These are phyloP conservation scores for Wickerhamiella vanderwaltii DNA, from an alignment of 805 yeast genomes.

Conservation along the genomic window DNA sequence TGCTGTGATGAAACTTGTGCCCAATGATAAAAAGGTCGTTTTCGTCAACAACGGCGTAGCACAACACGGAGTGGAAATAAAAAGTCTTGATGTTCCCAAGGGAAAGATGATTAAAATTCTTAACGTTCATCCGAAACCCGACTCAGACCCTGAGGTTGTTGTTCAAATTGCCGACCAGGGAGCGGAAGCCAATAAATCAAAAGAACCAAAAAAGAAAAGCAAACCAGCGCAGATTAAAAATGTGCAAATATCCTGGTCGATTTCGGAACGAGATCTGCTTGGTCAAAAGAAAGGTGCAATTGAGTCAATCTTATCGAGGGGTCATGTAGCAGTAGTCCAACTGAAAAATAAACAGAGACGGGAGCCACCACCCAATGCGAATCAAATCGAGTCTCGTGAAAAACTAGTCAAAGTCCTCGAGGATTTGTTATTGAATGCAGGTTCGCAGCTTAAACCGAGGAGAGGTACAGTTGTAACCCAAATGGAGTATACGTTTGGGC, in stretches of 20 bases:
- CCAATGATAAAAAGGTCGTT: not conserved
- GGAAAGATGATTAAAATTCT: constrained; percentile 19
- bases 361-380: constrained; percentile 14
- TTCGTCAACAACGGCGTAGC: not conserved
- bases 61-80: constrained; percentile 12
- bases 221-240: constrained; percentile 19
- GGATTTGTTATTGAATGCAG: not conserved
- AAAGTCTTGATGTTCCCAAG: constrained; percentile 3
- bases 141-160: constrained; percentile 20
- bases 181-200: not conserved
- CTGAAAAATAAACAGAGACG: constrained; percentile 17
- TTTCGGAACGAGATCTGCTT: constrained; percentile 24
- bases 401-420: constrained; percentile 7
- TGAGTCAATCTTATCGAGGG: constrained; percentile 24
- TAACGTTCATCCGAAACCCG: constrained; percentile 7
- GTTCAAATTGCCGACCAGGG: constrained; percentile 18
- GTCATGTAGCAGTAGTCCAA: constrained; percentile 22
- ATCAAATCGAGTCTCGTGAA: constrained; percentile 14
- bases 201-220: constrained; percentile 10
- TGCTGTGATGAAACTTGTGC: constrained; percentile 3
- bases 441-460: constrained; percentile 1
- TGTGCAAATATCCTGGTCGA: constrained; percentile 26
- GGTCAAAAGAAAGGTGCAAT: constrained; percentile 26
- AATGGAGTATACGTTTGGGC: not conserved
- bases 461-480: not conserved